These are phyloP conservation scores for Abrus precatorius DNA, from an alignment of 306 rosid genomes.

Conservation along the genomic window DNA sequence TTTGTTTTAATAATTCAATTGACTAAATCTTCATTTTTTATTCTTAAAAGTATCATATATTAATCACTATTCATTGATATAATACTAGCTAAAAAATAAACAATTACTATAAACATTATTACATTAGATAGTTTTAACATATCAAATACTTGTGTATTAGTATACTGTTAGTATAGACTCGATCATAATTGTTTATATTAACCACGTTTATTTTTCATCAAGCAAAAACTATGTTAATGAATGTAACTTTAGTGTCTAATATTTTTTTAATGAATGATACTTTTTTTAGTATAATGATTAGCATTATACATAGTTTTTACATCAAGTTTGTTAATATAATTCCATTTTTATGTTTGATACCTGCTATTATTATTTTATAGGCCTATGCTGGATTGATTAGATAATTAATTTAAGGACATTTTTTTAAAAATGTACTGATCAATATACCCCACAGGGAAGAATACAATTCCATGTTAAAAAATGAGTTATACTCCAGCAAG, in stretches of 20 bases:
- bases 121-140: no score
- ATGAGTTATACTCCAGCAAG: background rate
- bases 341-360: background rate
- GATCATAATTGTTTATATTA: background rate
- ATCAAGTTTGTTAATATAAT: background rate
- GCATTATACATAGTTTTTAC: background rate
- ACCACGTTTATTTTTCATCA: background rate
- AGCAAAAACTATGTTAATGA: background rate
- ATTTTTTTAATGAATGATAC: background rate
- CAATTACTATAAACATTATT: no score
- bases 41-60: no score
- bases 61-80: no score
- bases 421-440: background rate
- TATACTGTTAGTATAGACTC: no score
- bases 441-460: background rate
- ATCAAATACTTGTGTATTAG: no score
- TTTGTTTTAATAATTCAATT: constrained; percentile 7
- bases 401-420: background rate
- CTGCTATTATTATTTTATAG: background rate
- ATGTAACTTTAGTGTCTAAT: background rate
- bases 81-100: no score
- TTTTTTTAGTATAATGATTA: background rate
- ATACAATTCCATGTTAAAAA: background rate
- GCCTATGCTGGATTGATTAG: background rate
- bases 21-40: constrained; percentile 17